These are phyloP conservation scores for Persicaria maculosa DNA, from an alignment of 148 eudicot genomes.

Conservation along the genomic window DNA sequence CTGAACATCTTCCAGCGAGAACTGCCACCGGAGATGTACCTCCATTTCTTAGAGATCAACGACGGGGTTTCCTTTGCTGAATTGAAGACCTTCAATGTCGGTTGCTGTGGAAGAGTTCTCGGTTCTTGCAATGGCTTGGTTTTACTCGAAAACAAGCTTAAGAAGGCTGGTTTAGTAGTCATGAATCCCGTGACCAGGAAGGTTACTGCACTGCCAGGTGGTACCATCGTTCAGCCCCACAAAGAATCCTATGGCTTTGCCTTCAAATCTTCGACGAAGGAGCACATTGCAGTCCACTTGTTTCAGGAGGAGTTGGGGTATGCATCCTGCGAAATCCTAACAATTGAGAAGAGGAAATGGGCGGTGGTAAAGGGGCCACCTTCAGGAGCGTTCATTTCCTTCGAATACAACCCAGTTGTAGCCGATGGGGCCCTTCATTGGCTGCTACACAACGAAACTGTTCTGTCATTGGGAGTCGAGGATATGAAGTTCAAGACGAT, in stretches of 20 bases:
- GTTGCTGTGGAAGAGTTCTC: slow-evolving; percentile 32
- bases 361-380: slow-evolving; percentile 35
- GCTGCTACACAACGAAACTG: slow-evolving; percentile 31
- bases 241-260: slow-evolving; percentile 35
- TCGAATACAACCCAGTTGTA: slow-evolving; percentile 27
- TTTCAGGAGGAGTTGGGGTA: slow-evolving; percentile 26
- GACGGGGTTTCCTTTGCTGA: slow-evolving; percentile 19
- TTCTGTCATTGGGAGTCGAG: slow-evolving; percentile 29
- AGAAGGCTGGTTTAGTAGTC: slow-evolving; percentile 25
- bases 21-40: neutral
- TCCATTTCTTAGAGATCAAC: slow-evolving; percentile 31
- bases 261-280: slow-evolving; percentile 13
- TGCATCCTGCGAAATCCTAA: slow-evolving; percentile 35
- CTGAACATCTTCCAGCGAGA: neutral
- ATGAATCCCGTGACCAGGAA: slow-evolving; percentile 49
- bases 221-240: slow-evolving; percentile 26
- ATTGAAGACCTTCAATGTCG: slow-evolving; percentile 20
- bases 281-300: slow-evolving; percentile 43
- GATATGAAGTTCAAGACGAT: slow-evolving; percentile 30
- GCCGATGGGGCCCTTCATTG: slow-evolving; percentile 48
- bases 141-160: slow-evolving; percentile 25
- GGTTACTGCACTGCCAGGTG: slow-evolving; percentile 28
- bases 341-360: slow-evolving; percentile 33
- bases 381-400: slow-evolving; percentile 26
- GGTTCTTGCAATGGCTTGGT: slow-evolving; percentile 44